These are phyloP conservation scores for Gaertneriomyces sp. DNA, from an alignment of 192 early-diverging fungal genomes.

Conservation along the genomic window DNA sequence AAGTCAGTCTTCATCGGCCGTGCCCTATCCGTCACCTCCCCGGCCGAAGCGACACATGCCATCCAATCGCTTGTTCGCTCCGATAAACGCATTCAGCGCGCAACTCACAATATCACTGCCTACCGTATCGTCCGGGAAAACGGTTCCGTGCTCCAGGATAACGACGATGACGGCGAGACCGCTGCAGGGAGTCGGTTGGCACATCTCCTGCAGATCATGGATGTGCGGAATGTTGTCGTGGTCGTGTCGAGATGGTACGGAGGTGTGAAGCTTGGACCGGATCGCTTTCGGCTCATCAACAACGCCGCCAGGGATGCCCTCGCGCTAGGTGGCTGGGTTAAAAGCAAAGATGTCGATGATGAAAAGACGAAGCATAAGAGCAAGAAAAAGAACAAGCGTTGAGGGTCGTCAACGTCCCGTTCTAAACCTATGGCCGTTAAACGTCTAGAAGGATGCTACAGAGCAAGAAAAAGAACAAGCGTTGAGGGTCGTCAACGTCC, in stretches of 20 bases:
- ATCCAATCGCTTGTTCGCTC: conserved; percentile 48
- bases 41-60: conserved; percentile 51
- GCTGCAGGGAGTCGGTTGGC: conserved; percentile 79
- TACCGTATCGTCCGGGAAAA: conserved; percentile 69
- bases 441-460: too few relatives aligned
- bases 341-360: not conserved
- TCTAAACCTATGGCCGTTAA: too few relatives aligned
- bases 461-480: not conserved
- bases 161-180: conserved; percentile 93
- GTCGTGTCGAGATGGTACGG: conserved; percentile 88
- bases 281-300: conserved; percentile 91
- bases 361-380: not conserved
- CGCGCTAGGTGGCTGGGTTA: conserved; percentile 56
- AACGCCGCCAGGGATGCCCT: conserved; percentile 70
- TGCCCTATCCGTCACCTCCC: conserved; percentile 54
- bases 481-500: too few relatives aligned
- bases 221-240: conserved; percentile 70
- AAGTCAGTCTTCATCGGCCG: conserved; percentile 86
- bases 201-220: conserved; percentile 76
- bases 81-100: conserved; percentile 66
- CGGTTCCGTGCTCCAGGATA: conserved; percentile 57
- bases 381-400: not conserved
- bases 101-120: conserved; percentile 89
- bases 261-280: conserved; percentile 77
- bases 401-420: too few relatives aligned